Percentiles rank a stretch among this genome's conserved stretches.
These are phyloP conservation scores for Aspergillus pseudoglaucus DNA, from an alignment of 2,329 filamentous ascomycete species.

Conservation along the genomic window DNA sequence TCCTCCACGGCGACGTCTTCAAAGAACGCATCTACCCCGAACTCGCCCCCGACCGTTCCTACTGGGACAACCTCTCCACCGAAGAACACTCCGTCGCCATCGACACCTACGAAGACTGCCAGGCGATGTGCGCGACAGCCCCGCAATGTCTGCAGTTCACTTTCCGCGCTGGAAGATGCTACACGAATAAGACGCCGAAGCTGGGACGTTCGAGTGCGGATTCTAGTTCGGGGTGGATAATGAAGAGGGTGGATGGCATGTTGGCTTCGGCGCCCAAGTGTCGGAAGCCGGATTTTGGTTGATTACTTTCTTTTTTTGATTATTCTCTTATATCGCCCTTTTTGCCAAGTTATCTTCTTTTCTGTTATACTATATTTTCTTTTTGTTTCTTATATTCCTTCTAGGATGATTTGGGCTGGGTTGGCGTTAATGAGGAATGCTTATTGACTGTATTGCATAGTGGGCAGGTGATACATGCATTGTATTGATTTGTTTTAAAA, in stretches of 20 bases:
- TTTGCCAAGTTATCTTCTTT: not conserved
- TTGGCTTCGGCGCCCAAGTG: conserved; percentile 23
- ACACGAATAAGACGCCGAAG: conserved; percentile 23
- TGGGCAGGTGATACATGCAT: not conserved
- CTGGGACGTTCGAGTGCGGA: conserved; percentile 20
- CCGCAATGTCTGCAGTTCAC: conserved; percentile 27
- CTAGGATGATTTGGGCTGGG: not conserved
- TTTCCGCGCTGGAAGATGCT: conserved; percentile 24
- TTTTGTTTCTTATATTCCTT: not conserved
- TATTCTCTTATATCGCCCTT: not conserved
- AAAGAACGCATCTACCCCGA: conserved; percentile 30
- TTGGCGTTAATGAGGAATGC: not conserved
- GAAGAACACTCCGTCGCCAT: conserved; percentile 21
- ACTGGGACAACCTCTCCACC: conserved; percentile 32
- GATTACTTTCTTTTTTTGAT: conserved; percentile 2
- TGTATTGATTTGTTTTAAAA: not conserved
- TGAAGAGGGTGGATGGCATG: conserved; percentile 22
- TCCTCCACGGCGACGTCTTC: conserved; percentile 33
- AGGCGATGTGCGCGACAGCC: conserved; percentile 19
- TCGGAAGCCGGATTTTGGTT: conserved; percentile 21
- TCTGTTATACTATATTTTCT: conserved; percentile 2
- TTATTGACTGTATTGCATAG: conserved; percentile 1
- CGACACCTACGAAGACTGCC: conserved; percentile 25
- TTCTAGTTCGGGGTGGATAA: conserved; percentile 27
- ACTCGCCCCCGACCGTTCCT: conserved; percentile 20